These are phyloP conservation scores for Ganoderma meredithae DNA, from an alignment of 1,284 basidiomycete species.

Conservation along the genomic window DNA sequence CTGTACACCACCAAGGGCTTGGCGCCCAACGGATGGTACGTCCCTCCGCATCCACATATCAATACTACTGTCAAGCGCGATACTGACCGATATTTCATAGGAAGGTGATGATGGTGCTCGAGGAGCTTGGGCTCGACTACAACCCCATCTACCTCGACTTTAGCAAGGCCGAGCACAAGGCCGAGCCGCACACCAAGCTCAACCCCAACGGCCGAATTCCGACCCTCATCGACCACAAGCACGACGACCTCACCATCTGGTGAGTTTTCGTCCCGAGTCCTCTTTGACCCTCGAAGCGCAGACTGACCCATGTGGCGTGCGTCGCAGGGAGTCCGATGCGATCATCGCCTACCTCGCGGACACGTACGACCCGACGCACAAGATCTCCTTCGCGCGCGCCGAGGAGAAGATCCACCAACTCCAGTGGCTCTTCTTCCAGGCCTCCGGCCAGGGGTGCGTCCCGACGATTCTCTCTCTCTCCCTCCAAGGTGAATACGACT, in stretches of 20 bases:
- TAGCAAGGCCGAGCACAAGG: conserved; percentile 40
- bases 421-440: conserved; percentile 40
- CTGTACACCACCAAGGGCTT: conserved; percentile 2
- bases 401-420: conserved; percentile 34
- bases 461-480: too few species aligned
- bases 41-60: background rate
- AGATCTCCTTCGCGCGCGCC: conserved; percentile 33
- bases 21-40: conserved; percentile 8
- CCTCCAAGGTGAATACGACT: too few species aligned
- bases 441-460: conserved; percentile 39
- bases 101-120: conserved; percentile 40
- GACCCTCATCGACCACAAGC: conserved; percentile 44
- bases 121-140: conserved; percentile 42
- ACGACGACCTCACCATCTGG: conserved; percentile 40
- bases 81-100: conserved; percentile 11
- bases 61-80: too few species aligned
- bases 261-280: background rate
- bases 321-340: conserved; percentile 42
- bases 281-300: too few species aligned
- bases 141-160: conserved; percentile 41
- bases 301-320: background rate
- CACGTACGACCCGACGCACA: conserved; percentile 29
- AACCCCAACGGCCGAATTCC: conserved; percentile 47
- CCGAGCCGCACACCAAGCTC: conserved; percentile 32
- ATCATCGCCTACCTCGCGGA: conserved; percentile 42